Conservation (phyloP, 2,329 filamentous ascomycete species). For the Arachnopeziza araneosa region DNA sequence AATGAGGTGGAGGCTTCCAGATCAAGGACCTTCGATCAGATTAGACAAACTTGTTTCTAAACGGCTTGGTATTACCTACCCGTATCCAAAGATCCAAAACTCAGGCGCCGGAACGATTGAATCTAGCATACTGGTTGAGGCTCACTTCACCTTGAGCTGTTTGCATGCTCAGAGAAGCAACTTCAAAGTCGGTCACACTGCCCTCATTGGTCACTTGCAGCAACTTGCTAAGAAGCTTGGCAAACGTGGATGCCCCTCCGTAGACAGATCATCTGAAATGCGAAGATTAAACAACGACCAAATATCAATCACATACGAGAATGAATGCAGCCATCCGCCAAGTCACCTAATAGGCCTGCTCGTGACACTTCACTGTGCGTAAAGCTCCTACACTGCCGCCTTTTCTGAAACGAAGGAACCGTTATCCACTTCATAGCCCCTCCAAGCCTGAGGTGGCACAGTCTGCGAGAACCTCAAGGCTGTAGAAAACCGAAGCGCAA, state of each 20-base stretch:
- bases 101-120: conserved; percentile 38
- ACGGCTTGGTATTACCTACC: conserved; percentile 60
- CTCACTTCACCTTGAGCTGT: not conserved
- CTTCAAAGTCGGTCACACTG: not conserved
- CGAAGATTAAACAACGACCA: not conserved
- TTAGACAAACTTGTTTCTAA: not conserved
- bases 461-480: not conserved
- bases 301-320: not conserved
- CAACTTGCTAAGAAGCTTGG: not conserved
- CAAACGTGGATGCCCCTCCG: not conserved
- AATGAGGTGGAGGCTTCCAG: conserved; percentile 96
- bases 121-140: conserved; percentile 6
- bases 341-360: not conserved
- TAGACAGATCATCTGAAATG: too few species aligned
- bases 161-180: not conserved
- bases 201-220: not conserved
- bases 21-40: conserved; percentile 70
- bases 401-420: not conserved
- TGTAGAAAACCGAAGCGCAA: not conserved
- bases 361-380: not conserved
- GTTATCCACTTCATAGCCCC: not conserved
- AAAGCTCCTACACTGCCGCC: not conserved
- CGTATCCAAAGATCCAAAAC: conserved; percentile 97
- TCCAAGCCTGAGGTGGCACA: not conserved
- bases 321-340: not conserved